These are phyloP conservation scores for Ogataea salicorniae DNA, from an alignment of 805 yeast species.

Conservation along the genomic window DNA sequence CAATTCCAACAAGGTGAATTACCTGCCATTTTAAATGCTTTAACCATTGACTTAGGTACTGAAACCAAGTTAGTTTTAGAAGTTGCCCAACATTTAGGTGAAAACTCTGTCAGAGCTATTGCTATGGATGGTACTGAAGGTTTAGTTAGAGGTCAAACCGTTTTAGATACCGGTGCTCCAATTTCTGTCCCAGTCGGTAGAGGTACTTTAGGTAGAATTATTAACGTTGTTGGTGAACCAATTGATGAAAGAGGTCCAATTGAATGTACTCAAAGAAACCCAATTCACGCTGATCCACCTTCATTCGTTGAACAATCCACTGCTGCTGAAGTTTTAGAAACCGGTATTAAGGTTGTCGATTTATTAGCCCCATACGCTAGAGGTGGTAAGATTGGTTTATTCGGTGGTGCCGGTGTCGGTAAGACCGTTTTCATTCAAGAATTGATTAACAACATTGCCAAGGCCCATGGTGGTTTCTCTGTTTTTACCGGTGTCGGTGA, in stretches of 20 bases:
- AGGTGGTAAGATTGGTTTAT: constrained; percentile 99
- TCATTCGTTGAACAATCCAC: constrained; percentile 95
- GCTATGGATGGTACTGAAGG: constrained; percentile 99
- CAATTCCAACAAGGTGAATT: constrained; percentile 96
- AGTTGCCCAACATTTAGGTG: constrained; percentile 99
- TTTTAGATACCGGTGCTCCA: constrained; percentile 95
- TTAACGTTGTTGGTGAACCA: constrained; percentile 99
- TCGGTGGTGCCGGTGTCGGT: constrained; percentile 99
- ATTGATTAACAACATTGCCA: constrained; percentile 98
- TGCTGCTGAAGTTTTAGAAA: constrained; percentile 95
- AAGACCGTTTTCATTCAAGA: constrained; percentile 99
- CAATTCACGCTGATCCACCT: constrained; percentile 99
- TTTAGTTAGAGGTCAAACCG: constrained; percentile 94
- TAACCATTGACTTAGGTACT: constrained; percentile 72
- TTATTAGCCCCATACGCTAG: constrained; percentile 99
- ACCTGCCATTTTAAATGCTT: constrained; percentile 96
- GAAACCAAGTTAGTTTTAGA: constrained; percentile 75
- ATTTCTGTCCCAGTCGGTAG: constrained; percentile 99
- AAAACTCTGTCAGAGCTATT: constrained; percentile 99
- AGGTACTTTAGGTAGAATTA: constrained; percentile 97
- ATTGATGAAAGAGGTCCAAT: constrained; percentile 99
- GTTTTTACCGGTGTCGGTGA: constrained; percentile 99
- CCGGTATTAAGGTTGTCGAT: constrained; percentile 99
- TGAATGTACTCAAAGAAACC: constrained; percentile 86
- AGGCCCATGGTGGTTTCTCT: constrained; percentile 99